Base-by-base conservation (phyloP, 495 filamentous ascomycete genomes). In the Tuber aestivum region DNA sequence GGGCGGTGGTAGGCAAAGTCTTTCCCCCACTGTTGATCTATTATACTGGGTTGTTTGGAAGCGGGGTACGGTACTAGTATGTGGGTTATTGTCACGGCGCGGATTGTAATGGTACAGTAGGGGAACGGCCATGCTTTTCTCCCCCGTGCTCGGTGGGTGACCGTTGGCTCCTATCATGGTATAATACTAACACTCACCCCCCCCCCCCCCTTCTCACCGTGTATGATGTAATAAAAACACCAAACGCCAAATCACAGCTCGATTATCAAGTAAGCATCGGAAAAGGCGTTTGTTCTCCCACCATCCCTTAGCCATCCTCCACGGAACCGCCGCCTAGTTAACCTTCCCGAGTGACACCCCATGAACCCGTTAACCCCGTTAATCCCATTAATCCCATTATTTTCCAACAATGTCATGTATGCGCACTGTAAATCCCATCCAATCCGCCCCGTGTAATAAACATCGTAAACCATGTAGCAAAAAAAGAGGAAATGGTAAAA, bases 381-480 rank as follows among this genome's bases (percentile, higher is more conserved):
- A 65, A n/a, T n/a, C n/a, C n/a, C 50, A 61, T 61, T 14, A 61
- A 61, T 61, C 50, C 50, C 56, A 65, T 35, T 65, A 65, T 12
- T 65, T 35, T 35, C 56, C 56, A 35, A 32, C 27, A 32, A 32
- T 61, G 27, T 32, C 56, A 65, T 61, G 32, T 35, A 35, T 65
- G 16, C 27, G 16, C 56, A 65, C 27, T n/a, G 6, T 35, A 65
- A 65, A 65, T 65, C 27, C 56, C 56, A 35, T 65, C 10, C 56
- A 12, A 65, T 65, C 70, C 70, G 20, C 20, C 35, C 27, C 38
- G 8, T 8, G 14, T 20, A 35, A 41, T 38, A 16, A 71, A 71
- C 35, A 44, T 32, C 38, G 10, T 44, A 71, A 23, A 18, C 70
- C 38, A 42, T 14, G 12, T 41, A 71, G 23, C 27, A 71, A 42